A percentile compares a stretch with the other conserved stretches of the same genome.
phyloP scores from a whole-genome alignment of 2,329 filamentous ascomycete species.

The Aspergillus sp. region DNA sequence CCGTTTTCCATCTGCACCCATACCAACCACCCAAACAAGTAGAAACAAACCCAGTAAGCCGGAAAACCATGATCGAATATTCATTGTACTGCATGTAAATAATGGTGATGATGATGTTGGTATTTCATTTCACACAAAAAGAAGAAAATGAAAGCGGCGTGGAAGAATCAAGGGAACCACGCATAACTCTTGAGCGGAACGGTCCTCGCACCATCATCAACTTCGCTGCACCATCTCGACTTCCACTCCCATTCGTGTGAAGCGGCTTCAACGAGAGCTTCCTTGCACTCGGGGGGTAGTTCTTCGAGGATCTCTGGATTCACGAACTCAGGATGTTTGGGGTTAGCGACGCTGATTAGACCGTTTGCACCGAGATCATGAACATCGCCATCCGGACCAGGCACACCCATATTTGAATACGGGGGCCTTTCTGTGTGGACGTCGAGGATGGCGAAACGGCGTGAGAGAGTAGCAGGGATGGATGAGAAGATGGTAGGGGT shows the following conservation, averaged over 20 bases:
- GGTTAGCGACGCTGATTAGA: slow-evolving; percentile 36
- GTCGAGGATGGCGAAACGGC: slow-evolving; percentile 64
- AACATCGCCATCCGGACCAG: slow-evolving; percentile 49
- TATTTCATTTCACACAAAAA: neutral
- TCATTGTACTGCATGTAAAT: neutral
- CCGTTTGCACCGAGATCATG: slow-evolving; percentile 44
- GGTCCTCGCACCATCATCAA: slow-evolving; percentile 47
- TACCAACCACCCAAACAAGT: neutral
- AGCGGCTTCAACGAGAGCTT: slow-evolving; percentile 69
- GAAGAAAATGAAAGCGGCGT: neutral
- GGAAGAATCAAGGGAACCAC: slow-evolving; percentile 36
- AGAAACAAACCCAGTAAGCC: neutral
- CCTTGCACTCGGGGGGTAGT: slow-evolving; percentile 57
- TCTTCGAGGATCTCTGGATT: slow-evolving; percentile 43
- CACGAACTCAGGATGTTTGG: slow-evolving; percentile 37
- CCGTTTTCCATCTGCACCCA: slow-evolving; percentile 7
- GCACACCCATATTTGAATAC: slow-evolving; percentile 58
- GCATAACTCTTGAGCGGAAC: slow-evolving; percentile 39
- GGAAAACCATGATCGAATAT: neutral
- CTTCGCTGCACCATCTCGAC: slow-evolving; percentile 70
- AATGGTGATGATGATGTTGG: neutral
- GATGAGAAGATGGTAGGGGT: slow-evolving; percentile 50
- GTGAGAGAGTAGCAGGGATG: slow-evolving; percentile 58
- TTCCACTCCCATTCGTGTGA: slow-evolving; percentile 71
- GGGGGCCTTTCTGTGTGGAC: slow-evolving; percentile 59